These are phyloP conservation scores for Guyanaporus albipodus DNA, from an alignment of 768 basidiomycete genomes.

Conservation along the genomic window DNA sequence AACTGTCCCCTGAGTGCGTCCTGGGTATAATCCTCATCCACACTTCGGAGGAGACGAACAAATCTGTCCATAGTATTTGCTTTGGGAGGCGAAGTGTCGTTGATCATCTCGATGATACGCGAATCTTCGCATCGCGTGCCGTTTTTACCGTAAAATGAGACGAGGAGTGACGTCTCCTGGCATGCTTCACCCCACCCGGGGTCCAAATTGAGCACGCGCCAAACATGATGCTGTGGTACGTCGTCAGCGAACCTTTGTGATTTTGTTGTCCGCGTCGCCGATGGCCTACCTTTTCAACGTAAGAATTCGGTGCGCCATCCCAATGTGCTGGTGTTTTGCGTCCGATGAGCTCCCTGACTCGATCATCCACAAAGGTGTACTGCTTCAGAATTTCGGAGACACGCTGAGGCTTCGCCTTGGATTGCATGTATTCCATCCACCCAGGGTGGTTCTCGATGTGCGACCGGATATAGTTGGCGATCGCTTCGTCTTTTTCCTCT, in stretches of 20 bases:
- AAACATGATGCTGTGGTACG: constrained; percentile 41
- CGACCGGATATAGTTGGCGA: constrained; percentile 42
- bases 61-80: constrained; percentile 48
- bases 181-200: constrained; percentile 44
- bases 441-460: constrained; percentile 41
- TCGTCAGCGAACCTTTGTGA: background rate
- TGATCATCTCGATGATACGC: constrained; percentile 46
- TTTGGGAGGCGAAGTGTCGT: constrained; percentile 41
- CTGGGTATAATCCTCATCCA: constrained; percentile 40
- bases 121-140: constrained; percentile 48
- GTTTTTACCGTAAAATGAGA: constrained; percentile 53
- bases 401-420: constrained; percentile 37
- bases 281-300: constrained; percentile 45
- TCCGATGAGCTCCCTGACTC: constrained; percentile 45
- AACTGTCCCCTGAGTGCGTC: constrained; percentile 20
- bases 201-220: constrained; percentile 45
- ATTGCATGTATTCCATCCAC: constrained; percentile 46
- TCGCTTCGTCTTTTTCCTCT: constrained; percentile 39
- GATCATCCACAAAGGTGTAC: constrained; percentile 50
- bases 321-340: constrained; percentile 40
- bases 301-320: constrained; percentile 29
- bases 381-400: constrained; percentile 43
- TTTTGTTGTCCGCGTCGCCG: background rate
- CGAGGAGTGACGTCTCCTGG: constrained; percentile 46
- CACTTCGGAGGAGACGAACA: constrained; percentile 43